Evolutionary conservation across 1,139 yeast genomes (phyloP).

Genomic region (Saccharomyces pastorianus): DNA sequence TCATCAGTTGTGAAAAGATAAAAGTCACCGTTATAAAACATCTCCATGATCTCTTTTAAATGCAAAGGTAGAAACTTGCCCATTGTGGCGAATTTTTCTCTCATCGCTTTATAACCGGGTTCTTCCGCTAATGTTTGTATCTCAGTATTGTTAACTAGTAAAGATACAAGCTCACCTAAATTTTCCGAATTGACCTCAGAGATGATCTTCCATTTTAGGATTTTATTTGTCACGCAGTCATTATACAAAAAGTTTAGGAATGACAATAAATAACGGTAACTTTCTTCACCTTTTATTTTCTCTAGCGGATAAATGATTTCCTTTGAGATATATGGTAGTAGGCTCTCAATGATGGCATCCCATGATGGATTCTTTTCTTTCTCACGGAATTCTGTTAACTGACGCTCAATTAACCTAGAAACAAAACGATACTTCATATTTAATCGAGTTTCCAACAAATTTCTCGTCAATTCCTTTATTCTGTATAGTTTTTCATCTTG

Average conservation of each 20-base stretch:
- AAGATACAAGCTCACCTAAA: slow-evolving; percentile 21
- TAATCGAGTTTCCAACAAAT: slow-evolving; percentile 17
- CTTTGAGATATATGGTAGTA: slow-evolving; percentile 20
- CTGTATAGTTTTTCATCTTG: slow-evolving; percentile 10
- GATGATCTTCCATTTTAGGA: slow-evolving; percentile 27
- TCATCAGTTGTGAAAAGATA: slow-evolving; percentile 65
- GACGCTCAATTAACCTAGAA: slow-evolving; percentile 10
- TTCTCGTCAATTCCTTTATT: slow-evolving; percentile 18
- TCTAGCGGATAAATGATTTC: slow-evolving; percentile 17
- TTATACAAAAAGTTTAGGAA: slow-evolving; percentile 20
- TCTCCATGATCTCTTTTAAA: slow-evolving; percentile 59
- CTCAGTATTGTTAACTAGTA: slow-evolving; percentile 19
- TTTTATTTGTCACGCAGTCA: slow-evolving; percentile 16
- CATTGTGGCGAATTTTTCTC: slow-evolving; percentile 24
- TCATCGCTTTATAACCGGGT: slow-evolving; percentile 18
- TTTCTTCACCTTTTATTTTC: slow-evolving; percentile 10
- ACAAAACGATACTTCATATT: slow-evolving; percentile 16
- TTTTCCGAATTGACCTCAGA: slow-evolving; percentile 30
- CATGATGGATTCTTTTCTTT: slow-evolving; percentile 25
- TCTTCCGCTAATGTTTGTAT: slow-evolving; percentile 8
- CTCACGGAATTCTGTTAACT: slow-evolving; percentile 16
- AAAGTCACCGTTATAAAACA: slow-evolving; percentile 66
- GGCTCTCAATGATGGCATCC: slow-evolving; percentile 14
- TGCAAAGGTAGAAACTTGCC: slow-evolving; percentile 42
- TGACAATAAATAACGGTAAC: slow-evolving; percentile 7